A percentile compares a stretch with the other conserved stretches of the same genome.
Evolutionary conservation across 2,329 filamentous ascomycete genomes (phyloP).

Genomic region (Ophiostoma novo-ulmi): DNA sequence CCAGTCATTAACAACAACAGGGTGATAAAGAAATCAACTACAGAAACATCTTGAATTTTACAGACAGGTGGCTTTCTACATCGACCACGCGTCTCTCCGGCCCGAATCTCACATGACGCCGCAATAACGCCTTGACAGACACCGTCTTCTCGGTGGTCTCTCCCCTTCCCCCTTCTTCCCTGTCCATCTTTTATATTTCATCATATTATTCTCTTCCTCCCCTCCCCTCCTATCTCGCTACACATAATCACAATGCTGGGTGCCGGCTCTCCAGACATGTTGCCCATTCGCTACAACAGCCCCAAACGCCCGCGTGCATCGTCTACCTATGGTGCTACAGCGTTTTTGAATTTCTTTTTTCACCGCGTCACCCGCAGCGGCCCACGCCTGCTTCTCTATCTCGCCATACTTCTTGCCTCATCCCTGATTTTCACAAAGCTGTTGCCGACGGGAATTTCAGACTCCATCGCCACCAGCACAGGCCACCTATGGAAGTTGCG

Average conservation of each 20-base stretch:
- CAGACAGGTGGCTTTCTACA: not conserved
- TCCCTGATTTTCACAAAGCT: slow-evolving; percentile 29
- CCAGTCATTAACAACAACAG: not conserved
- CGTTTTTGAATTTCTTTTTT: slow-evolving; percentile 32
- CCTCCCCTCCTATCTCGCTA: not conserved
- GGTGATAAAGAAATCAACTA: not conserved
- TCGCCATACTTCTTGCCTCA: slow-evolving; percentile 28
- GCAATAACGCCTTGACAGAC: slow-evolving; percentile 4
- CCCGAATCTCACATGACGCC: not conserved
- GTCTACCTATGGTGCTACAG: slow-evolving; percentile 14
- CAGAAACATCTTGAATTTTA: not conserved
- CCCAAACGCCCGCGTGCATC: slow-evolving; percentile 1
- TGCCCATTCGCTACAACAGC: slow-evolving; percentile 3
- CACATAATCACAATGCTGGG: not conserved
- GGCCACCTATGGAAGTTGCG: slow-evolving; percentile 27
- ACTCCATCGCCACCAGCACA: slow-evolving; percentile 26
- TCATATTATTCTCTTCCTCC: not conserved
- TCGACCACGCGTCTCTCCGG: not conserved
- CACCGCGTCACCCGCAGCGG: slow-evolving; percentile 31
- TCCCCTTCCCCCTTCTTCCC: not conserved
- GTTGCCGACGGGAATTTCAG: slow-evolving; percentile 28
- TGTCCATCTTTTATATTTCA: not conserved
- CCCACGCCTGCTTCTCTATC: slow-evolving; percentile 31
- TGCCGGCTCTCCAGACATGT: slow-evolving; percentile 12
- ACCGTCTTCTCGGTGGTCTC: not conserved